Percentiles rank a stretch among this genome's conserved stretches.
phyloP scores from a whole-genome alignment of 257 asterid species.

The Solanum bulbocastanum region DNA sequence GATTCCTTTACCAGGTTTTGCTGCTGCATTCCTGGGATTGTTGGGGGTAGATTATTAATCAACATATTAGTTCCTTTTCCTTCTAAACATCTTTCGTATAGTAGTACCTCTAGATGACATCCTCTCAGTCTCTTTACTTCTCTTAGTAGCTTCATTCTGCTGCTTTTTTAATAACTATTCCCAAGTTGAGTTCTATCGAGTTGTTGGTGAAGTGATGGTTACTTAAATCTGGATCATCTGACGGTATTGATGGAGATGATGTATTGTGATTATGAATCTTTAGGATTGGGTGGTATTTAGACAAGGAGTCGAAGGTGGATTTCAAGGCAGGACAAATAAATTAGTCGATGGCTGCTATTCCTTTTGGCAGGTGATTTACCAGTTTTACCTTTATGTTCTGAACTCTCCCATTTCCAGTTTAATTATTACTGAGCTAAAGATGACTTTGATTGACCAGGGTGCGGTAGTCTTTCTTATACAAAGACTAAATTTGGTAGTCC shows the following conservation, averaged over 20 bases:
- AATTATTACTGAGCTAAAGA: not conserved
- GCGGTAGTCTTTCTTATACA: constrained; percentile 72
- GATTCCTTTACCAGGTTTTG: not conserved
- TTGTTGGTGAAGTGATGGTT: not conserved
- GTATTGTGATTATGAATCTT: constrained; percentile 11
- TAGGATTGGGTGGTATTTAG: constrained; percentile 94
- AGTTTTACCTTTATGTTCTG: not conserved
- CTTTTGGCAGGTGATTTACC: constrained; percentile 81
- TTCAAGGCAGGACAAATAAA: constrained; percentile 98
- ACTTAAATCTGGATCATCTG: not conserved
- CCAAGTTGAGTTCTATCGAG: not conserved
- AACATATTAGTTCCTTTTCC: not conserved
- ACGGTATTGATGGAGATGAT: not conserved
- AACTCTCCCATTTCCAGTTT: not conserved
- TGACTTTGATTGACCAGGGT: constrained; percentile 45
- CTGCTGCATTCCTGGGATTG: not conserved
- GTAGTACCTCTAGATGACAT: not conserved
- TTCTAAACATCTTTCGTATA: not conserved
- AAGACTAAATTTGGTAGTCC: constrained; percentile 35
- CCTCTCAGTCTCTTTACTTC: not conserved
- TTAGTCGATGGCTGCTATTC: constrained; percentile 99
- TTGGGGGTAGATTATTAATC: not conserved
- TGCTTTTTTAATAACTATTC: not conserved
- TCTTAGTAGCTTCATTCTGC: not conserved
- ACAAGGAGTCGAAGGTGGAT: constrained; percentile 97